Base-by-base conservation (phyloP, 306 rosid genomes). In the Herpetospermum pedunculosum region DNA sequence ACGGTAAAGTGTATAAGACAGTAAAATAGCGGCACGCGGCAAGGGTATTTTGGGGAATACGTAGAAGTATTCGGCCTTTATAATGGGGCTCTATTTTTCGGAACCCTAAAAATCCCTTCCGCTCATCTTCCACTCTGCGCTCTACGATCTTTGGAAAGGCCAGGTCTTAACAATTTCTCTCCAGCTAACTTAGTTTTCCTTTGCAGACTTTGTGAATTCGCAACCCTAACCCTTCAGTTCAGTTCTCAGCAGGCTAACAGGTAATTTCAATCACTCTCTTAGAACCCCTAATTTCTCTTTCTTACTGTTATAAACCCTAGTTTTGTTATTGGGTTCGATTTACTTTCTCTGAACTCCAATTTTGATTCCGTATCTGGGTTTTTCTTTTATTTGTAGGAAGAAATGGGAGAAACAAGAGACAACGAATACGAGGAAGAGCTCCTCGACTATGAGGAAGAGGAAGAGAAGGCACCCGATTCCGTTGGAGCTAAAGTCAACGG, bases 401-500 rank as follows among this genome's bases (percentile, higher is more conserved):
- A 78, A 15, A 93, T 93, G 98, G 98, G 89, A 77, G 97, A 91
- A 80, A 85, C 93, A 12, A 93, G 83, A 84, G 98, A 86, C 68
- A 80, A 80, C 73, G 98, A 93, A 72, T 93, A 90, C 74, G 98
- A 93, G 78, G 97, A 93, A 79, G 98, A 93, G 94, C 96, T 93
- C 81, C 88, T 93, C 21, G 97, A 93, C 77, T 93, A 93, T 78
- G 98, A 93, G 46, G 98, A 93, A 77, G 98, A 93, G 53, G 98
- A 93, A 21, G 98, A 91, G 75, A 89, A 91, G 78, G 96, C 90
- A 15, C 97, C 85, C n/a, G 96, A 89, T 74, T 86, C 97, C 5
- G 82, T 76, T 29, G 96, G 88, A 6, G 80, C 87, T 26, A 93
- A 93, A 86, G 92, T 86, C 76, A 93, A 93, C 68, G 97, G 98